These are phyloP conservation scores for Pelargonium nanum DNA, from an alignment of 345 rosid genomes.

Conservation along the genomic window DNA sequence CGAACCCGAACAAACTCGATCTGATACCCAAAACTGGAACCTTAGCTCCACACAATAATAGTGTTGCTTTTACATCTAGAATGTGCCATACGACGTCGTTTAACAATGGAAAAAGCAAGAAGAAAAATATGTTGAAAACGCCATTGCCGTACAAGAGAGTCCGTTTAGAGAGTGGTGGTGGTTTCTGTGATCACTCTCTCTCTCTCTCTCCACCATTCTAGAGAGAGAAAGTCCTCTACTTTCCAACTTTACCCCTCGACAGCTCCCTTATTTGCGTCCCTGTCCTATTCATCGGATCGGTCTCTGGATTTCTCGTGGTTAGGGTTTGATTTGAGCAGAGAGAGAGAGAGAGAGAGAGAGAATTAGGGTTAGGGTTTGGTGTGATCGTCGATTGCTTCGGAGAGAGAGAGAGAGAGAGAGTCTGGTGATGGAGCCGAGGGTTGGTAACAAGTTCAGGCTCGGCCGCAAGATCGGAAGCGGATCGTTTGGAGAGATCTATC, in stretches of 20 bases:
- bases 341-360: too few relatives aligned
- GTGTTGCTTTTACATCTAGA: not conserved
- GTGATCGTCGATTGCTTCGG: not conserved
- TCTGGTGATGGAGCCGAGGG: slow-evolving; percentile 66
- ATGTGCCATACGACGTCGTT: slow-evolving; percentile 7
- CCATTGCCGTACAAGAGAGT: slow-evolving; percentile 1
- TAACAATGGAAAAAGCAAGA: not conserved
- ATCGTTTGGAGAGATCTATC: slow-evolving; percentile 94
- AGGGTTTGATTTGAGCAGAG: too few relatives aligned
- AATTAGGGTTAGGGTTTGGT: too few relatives aligned
- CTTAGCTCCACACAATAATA: too few relatives aligned
- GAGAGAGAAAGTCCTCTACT: slow-evolving; percentile 8
- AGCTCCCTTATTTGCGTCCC: not conserved
- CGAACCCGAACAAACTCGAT: too few relatives aligned
- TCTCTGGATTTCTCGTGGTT: too few relatives aligned
- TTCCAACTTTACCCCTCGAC: not conserved
- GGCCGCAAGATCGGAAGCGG: slow-evolving; percentile 95
- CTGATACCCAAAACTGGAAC: too few relatives aligned
- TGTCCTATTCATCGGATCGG: too few relatives aligned
- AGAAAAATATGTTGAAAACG: too few relatives aligned
- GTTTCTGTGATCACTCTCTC: too few relatives aligned
- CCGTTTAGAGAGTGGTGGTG: not conserved
- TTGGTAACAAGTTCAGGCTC: slow-evolving; percentile 84
- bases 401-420: too few relatives aligned
- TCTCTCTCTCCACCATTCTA: not conserved